Percentiles rank a stretch among this genome's conserved stretches.
Evolutionary conservation across 163 green algal species (phyloP).

Genomic region (Trebouxia gelatinosa): DNA sequence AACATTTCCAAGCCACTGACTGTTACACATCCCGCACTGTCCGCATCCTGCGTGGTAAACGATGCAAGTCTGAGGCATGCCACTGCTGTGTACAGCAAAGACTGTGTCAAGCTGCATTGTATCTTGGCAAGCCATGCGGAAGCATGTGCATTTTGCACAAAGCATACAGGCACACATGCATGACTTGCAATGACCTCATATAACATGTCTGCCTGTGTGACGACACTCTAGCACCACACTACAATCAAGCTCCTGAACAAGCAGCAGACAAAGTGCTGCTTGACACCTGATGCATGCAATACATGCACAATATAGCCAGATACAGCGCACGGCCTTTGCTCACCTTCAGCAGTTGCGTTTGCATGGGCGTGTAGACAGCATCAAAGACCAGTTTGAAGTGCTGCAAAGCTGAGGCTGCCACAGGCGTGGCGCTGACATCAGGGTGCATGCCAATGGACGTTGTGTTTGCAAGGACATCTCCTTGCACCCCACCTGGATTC

Average conservation of each 20-base stretch:
- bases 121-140: too few relatives aligned
- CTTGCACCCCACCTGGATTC: conserved; percentile 48
- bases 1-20: conserved; percentile 99
- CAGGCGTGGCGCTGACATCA: conserved; percentile 48
- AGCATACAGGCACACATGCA: too few relatives aligned
- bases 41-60: conserved; percentile 57
- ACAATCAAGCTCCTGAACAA: not conserved
- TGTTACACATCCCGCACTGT: conserved; percentile 59
- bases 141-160: too few relatives aligned
- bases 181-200: too few relatives aligned
- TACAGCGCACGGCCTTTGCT: not conserved
- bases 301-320: not conserved
- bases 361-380: conserved; percentile 93
- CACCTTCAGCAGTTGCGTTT: conserved; percentile 78
- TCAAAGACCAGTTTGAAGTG: conserved; percentile 92
- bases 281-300: not conserved
- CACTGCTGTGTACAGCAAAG: not conserved
- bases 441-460: conserved; percentile 93
- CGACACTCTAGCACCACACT: too few relatives aligned
- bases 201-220: too few relatives aligned
- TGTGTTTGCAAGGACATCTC: conserved; percentile 91
- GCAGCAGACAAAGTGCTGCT: not conserved
- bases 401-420: conserved; percentile 42
- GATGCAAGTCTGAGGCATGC: not conserved
- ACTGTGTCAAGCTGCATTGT: too few relatives aligned